Conservation (phyloP, 1,284 basidiomycete genomes). For the Cutaneotrichosporon daszewskae region DNA sequence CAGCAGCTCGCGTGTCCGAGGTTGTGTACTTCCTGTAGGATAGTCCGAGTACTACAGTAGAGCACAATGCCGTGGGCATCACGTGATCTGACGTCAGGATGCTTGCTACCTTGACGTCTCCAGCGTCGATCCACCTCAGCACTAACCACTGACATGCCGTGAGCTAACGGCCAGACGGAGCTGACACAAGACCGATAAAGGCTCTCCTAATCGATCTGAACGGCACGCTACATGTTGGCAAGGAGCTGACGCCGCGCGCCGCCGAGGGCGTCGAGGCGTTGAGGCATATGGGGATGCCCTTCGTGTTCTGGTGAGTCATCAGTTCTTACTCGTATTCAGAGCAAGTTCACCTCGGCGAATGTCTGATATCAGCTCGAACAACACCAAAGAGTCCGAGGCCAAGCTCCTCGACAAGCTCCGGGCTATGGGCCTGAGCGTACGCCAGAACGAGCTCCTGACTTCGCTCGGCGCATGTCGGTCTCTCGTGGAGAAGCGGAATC, state of each 20-base stretch:
- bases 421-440: slow-evolving; percentile 54
- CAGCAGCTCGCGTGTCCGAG: too few relatives aligned
- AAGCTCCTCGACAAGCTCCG: slow-evolving; percentile 50
- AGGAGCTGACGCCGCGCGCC: slow-evolving; percentile 53
- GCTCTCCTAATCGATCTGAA: slow-evolving; percentile 64
- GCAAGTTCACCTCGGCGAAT: background rate
- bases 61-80: too few relatives aligned
- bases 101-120: too few relatives aligned
- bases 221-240: slow-evolving; percentile 61
- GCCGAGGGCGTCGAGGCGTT: slow-evolving; percentile 54
- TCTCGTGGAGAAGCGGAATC: slow-evolving; percentile 47
- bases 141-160: too few relatives aligned
- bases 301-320: slow-evolving; percentile 59
- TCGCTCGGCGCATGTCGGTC: slow-evolving; percentile 58
- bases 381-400: slow-evolving; percentile 53
- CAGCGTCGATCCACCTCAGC: too few relatives aligned
- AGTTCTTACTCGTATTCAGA: background rate
- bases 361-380: slow-evolving; percentile 42
- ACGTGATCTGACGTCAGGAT: too few relatives aligned
- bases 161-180: too few relatives aligned
- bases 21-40: too few relatives aligned
- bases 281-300: slow-evolving; percentile 51
- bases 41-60: too few relatives aligned
- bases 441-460: slow-evolving; percentile 55
- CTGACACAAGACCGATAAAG: too few relatives aligned